Percentiles rank a stretch among this genome's conserved stretches.
phyloP scores from a whole-genome alignment of 768 basidiomycete species.

The Boletus pseudopeckii region DNA sequence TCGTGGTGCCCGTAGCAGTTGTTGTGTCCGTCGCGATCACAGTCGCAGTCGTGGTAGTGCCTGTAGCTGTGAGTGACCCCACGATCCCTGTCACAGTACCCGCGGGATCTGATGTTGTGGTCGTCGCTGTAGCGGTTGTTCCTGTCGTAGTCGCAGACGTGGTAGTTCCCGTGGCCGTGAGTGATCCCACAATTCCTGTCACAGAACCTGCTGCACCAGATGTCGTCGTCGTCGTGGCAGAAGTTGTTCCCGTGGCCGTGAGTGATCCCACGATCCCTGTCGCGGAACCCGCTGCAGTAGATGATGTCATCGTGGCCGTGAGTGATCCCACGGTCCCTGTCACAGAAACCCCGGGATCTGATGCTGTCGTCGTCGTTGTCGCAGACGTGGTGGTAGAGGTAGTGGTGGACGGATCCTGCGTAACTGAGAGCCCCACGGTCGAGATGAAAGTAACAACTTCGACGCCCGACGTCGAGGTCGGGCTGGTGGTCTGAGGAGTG shows the following conservation, averaged over 20 bases:
- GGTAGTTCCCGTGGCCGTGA: conserved; percentile 1
- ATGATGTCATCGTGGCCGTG: too few species aligned
- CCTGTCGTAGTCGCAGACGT: too few species aligned
- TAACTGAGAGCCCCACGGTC: neutral
- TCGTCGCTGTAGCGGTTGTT: too few species aligned
- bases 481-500: neutral
- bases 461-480: neutral
- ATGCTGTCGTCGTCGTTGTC: neutral
- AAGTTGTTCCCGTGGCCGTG: neutral
- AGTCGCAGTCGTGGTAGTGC: neutral
- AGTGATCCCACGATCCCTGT: conserved; percentile 1
- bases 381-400: neutral
- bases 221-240: neutral
- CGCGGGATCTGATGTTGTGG: too few species aligned
- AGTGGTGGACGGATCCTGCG: neutral
- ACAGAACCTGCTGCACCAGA: neutral
- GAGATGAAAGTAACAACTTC: neutral
- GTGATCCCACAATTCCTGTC: neutral
- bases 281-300: too few species aligned
- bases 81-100: too few species aligned
- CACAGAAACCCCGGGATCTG: neutral
- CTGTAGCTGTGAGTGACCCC: neutral
- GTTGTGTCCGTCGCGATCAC: neutral
- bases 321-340: too few species aligned
- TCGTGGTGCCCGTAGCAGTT: neutral